Evolutionary conservation across 2,329 filamentous ascomycete genomes (phyloP).

Genomic region (Calonectria naviculata): DNA sequence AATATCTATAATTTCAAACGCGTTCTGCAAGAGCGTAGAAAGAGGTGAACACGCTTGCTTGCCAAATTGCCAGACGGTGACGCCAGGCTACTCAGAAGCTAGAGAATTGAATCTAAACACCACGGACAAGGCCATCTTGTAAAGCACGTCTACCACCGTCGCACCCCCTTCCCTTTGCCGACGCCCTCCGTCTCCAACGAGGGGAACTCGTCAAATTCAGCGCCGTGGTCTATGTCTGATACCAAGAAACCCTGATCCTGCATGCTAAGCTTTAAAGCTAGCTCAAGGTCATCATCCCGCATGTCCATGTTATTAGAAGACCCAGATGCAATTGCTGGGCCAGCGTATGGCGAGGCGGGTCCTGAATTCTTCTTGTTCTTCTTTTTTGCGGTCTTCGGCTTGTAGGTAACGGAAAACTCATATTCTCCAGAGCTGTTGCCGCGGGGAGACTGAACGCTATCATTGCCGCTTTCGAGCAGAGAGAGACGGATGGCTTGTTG

Average conservation of each 20-base stretch:
- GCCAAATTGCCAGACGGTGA: not conserved
- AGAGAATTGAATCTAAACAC: not conserved
- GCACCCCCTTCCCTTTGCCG: constrained; percentile 56
- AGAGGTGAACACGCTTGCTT: not conserved
- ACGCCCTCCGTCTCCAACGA: constrained; percentile 51
- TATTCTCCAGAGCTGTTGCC: constrained; percentile 60
- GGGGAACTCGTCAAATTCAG: constrained; percentile 52
- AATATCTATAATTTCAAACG: not conserved
- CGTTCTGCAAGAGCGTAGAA: not conserved
- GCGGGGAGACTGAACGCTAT: constrained; percentile 53
- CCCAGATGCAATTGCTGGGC: constrained; percentile 46
- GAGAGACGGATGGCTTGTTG: constrained; percentile 73
- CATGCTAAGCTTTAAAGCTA: constrained; percentile 70
- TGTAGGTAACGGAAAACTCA: constrained; percentile 63
- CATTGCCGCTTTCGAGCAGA: constrained; percentile 64
- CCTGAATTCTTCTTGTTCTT: constrained; percentile 52
- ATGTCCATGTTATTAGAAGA: constrained; percentile 30
- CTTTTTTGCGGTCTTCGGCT: constrained; percentile 53
- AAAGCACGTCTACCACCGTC: constrained; percentile 37
- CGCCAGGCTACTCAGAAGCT: not conserved
- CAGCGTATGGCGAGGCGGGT: constrained; percentile 48
- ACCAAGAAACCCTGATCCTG: constrained; percentile 58
- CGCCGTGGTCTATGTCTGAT: constrained; percentile 19
- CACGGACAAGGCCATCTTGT: not conserved
- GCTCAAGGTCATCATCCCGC: constrained; percentile 67